Evolutionary conservation across 768 basidiomycete genomes (phyloP).

Genomic region (Grammothele lineata): DNA sequence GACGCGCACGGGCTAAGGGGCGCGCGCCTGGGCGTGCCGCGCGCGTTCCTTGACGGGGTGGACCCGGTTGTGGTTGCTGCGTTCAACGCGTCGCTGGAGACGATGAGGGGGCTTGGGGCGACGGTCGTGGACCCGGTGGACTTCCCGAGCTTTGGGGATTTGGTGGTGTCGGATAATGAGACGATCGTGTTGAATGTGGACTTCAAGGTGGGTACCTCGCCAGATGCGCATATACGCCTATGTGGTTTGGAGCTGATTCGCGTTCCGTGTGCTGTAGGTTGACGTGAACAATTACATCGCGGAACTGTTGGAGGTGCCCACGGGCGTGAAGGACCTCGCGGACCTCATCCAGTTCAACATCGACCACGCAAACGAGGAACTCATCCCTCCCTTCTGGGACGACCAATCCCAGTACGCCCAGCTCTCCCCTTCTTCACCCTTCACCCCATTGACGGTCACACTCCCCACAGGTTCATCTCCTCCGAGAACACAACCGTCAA

Average conservation of each 20-base stretch:
- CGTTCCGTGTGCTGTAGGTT: slow-evolving; percentile 38
- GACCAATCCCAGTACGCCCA: slow-evolving; percentile 32
- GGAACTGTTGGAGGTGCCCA: slow-evolving; percentile 45
- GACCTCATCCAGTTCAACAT: slow-evolving; percentile 57
- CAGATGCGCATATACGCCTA: neutral
- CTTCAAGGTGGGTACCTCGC: slow-evolving; percentile 58
- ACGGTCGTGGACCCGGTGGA: slow-evolving; percentile 59
- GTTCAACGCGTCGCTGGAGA: slow-evolving; percentile 36
- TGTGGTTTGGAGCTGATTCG: neutral
- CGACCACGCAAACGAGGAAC: slow-evolving; percentile 47
- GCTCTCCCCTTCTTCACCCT: neutral
- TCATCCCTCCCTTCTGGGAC: slow-evolving; percentile 29
- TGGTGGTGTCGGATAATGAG: slow-evolving; percentile 43
- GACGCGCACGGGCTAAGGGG: slow-evolving; percentile 41
- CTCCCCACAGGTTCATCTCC: slow-evolving; percentile 15
- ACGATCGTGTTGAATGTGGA: slow-evolving; percentile 50
- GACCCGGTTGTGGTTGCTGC: slow-evolving; percentile 26
- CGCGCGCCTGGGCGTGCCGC: slow-evolving; percentile 40
- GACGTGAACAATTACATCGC: slow-evolving; percentile 47
- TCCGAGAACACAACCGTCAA: slow-evolving; percentile 20
- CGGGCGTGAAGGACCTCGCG: slow-evolving; percentile 49
- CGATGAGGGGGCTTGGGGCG: slow-evolving; percentile 36
- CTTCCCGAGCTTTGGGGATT: slow-evolving; percentile 49
- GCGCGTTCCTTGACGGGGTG: slow-evolving; percentile 27
- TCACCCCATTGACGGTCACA: neutral